phyloP scores from a whole-genome alignment of 257 asterid genomes.

The Gentiana straminea region DNA sequence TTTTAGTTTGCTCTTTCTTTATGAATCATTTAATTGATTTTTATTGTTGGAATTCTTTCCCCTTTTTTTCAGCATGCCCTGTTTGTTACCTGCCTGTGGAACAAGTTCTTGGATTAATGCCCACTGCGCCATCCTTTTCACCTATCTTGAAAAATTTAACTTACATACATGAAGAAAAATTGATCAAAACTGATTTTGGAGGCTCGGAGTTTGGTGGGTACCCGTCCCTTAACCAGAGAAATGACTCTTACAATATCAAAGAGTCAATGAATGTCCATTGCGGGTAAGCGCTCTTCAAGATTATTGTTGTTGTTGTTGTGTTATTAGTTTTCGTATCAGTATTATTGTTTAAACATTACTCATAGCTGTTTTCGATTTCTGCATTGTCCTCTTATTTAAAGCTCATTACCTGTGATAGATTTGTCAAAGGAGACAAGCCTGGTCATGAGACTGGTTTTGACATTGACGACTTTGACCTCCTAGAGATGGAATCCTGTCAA shows the following conservation, averaged over 20 bases:
- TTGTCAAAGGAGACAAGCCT: slow-evolving; percentile 73
- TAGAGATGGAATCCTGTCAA: slow-evolving; percentile 73
- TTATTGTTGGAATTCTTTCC: slow-evolving; percentile 7
- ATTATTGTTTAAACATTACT: not conserved
- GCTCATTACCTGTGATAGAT: slow-evolving; percentile 25
- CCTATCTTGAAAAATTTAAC: slow-evolving; percentile 56
- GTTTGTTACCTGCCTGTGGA: slow-evolving; percentile 95
- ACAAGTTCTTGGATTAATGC: slow-evolving; percentile 59
- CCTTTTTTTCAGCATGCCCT: slow-evolving; percentile 67
- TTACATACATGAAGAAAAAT: slow-evolving; percentile 60
- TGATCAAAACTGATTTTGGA: slow-evolving; percentile 66
- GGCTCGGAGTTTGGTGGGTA: slow-evolving; percentile 96
- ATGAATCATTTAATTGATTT: slow-evolving; percentile 1
- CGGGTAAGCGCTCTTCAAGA: slow-evolving; percentile 48
- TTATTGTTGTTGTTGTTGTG: no score
- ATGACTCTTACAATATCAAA: slow-evolving; percentile 62
- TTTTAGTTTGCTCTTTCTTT: no score
- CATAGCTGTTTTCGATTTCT: not conserved
- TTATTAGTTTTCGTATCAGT: not conserved
- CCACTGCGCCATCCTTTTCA: slow-evolving; percentile 64
- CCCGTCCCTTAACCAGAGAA: slow-evolving; percentile 64
- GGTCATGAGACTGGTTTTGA: slow-evolving; percentile 83
- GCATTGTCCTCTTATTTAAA: not conserved
- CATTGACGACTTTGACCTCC: slow-evolving; percentile 68
- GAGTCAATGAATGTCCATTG: slow-evolving; percentile 83